Evolutionary conservation across 2,329 filamentous ascomycete genomes (phyloP), one percentile per base, ranked within the genome.

Genomic region (Xylariomycetidae sp.): DNA sequence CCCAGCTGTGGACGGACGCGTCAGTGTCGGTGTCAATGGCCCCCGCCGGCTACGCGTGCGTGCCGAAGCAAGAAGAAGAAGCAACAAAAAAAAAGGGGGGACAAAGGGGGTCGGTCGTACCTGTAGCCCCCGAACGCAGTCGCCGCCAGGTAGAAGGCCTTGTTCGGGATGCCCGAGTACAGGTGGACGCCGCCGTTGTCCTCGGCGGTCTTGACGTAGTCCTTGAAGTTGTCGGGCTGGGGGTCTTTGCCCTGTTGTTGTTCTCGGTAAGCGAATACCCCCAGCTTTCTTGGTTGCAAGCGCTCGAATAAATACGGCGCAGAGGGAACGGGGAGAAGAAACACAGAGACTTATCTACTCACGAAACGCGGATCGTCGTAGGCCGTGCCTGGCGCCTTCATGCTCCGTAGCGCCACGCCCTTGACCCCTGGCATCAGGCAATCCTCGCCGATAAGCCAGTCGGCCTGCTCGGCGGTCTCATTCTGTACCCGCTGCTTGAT

Each of bases 121-220:
- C 48, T 52, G 31, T 50, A 69, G 5, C 72, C 72, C 10, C 70
- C 71, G 42, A 76, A 64, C 2, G 55, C 60, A 4, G 58, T 50
- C 2, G 68, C 54, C 9, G 56, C 61, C 8, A 72, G 61, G 44
- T 72, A 72, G 42, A 77, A 77, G 3, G 72, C 72, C 40, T 64
- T 63, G 56, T 76, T 77, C 3, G 72, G 72, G 27, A 77, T 76
- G 5, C 72, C 72, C 5, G 70, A 74, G 52, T 65, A 72, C 30
- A 70, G 54, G 50, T 76, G 72, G 3, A 75, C 70, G 19, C 72
- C 73, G 6, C 68, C 68, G 27, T 70, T 66, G 48, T 74, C 71
- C 6, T 67, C 59, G 4, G 37, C 50, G 3, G 54, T 65, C 1
- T 44, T 43, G 28, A 54, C 52, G 49, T 62, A 72, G 20, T 62